Evolutionary conservation across 352 stramenopile genomes (phyloP).

Genomic region (Pythium coloratum): DNA sequence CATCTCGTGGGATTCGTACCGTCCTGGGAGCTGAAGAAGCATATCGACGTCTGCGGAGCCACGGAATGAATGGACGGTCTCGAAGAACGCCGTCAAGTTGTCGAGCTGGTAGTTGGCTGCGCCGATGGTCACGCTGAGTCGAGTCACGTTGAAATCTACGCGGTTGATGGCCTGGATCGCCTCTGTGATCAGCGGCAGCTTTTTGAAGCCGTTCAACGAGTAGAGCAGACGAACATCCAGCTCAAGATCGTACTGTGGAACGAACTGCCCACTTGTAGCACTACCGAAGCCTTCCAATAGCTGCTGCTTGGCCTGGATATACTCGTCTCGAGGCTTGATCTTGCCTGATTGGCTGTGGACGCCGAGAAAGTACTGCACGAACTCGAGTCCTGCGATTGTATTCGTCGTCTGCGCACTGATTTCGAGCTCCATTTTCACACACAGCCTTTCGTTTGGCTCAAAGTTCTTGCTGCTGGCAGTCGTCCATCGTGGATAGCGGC

Average conservation of each 20-base stretch:
- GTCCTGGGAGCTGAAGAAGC: background rate
- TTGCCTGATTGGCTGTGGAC: background rate
- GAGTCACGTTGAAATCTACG: background rate
- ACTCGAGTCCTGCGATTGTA: background rate
- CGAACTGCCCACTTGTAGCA: background rate
- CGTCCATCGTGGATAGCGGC: background rate
- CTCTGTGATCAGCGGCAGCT: background rate
- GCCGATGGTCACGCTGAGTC: constrained; percentile 5
- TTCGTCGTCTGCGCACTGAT: background rate
- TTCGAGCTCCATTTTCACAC: background rate
- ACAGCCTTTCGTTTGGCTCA: background rate
- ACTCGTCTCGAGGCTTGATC: background rate
- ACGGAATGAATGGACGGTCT: constrained; percentile 3
- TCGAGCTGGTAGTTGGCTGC: background rate
- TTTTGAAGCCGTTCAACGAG: background rate
- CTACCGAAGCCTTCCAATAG: background rate
- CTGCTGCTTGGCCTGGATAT: constrained; percentile 1
- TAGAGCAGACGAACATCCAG: constrained; percentile 2
- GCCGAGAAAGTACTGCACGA: background rate
- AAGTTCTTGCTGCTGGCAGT: background rate
- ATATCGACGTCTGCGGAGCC: constrained; percentile 1
- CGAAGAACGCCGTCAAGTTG: background rate
- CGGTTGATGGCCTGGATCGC: background rate
- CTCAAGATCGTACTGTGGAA: background rate
- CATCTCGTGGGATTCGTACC: constrained; percentile 1